Evolutionary conservation across 208 protist genomes (phyloP), one percentile per base, ranked within the genome.

Genomic region (Trypanosoma avium): DNA sequence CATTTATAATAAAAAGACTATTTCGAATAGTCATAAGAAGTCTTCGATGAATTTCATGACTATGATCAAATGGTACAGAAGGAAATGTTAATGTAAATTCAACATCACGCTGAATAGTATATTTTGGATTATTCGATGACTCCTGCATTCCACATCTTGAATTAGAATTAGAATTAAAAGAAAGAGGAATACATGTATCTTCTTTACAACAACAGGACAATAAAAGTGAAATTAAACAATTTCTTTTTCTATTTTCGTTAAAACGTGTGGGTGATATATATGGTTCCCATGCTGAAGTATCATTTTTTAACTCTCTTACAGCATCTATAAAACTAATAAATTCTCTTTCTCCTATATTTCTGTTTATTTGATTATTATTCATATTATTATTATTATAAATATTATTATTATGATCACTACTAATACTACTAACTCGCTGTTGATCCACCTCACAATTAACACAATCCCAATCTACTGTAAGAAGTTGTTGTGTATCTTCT

Each of bases 21-120:
- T 85, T 76, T 53, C 84, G 86, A 4, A 94, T 55, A 3, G 81
- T 86, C 24, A 74, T 60, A 17, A 94, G 72, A 47, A 94, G 72
- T 29, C 79, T 72, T 10, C 61, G 61, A 35, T 90, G 82, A 3
- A 77, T 71, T 5, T n/a, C 8, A 35, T 80, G 47, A 26, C 63
- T 54, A 32, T 79, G 64, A 49, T 70, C 61, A 62, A 77, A 77
- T 15, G 56, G 56, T 19, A 72, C 60, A 59, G 24, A 67, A 45
- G 58, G 53, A n/a, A 77, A 26, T 13, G 64, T 49, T 13, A 38
- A 36, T 2, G 42, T 40, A 45, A 77, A 77, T 22, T 65, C 48
- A 13, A 49, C 40, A 61, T 77, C 71, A 1, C 36, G 48, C n/a
- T 64, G 57, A 15, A 71, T 22, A 6, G 29, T 29, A 13, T 33